These are phyloP conservation scores for Phytophthora lateralis DNA, from an alignment of 352 stramenopile species.

Conservation along the genomic window DNA sequence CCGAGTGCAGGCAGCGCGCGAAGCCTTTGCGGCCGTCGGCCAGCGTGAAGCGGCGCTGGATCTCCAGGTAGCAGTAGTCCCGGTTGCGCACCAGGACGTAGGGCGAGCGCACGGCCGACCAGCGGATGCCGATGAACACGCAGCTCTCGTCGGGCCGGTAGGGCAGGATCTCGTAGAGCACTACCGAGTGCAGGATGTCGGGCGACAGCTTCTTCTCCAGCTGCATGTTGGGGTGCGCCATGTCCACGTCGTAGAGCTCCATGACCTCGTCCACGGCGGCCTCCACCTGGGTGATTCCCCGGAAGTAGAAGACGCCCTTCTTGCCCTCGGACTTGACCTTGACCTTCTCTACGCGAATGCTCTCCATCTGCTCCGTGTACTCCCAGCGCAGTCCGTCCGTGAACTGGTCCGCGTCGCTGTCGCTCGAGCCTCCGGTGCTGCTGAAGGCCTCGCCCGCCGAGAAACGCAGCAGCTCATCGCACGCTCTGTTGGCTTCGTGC, in stretches of 20 bases:
- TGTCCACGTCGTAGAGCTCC: constrained; percentile 77
- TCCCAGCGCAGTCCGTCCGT: constrained; percentile 72
- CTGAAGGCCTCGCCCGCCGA: constrained; percentile 63
- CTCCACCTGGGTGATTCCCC: constrained; percentile 72
- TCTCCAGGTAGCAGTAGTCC: constrained; percentile 82
- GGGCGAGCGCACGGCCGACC: constrained; percentile 69
- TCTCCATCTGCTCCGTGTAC: constrained; percentile 72
- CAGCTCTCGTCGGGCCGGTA: constrained; percentile 58
- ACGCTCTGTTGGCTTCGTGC: constrained; percentile 73
- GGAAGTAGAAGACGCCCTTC: constrained; percentile 75
- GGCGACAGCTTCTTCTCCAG: constrained; percentile 76
- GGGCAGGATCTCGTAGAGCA: constrained; percentile 77
- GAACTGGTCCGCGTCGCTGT: constrained; percentile 37
- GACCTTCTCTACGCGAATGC: constrained; percentile 78
- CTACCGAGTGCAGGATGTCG: constrained; percentile 77
- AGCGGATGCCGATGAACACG: constrained; percentile 80
- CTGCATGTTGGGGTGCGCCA: constrained; percentile 74
- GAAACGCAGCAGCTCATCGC: constrained; percentile 79
- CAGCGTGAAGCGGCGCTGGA: constrained; percentile 71
- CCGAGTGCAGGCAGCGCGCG: constrained; percentile 77
- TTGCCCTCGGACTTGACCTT: constrained; percentile 65
- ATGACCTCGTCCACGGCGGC: constrained; percentile 71
- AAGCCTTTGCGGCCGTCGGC: constrained; percentile 65
- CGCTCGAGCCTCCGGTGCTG: constrained; percentile 24
- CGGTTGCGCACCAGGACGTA: constrained; percentile 80